A percentile compares a stretch with the other conserved stretches of the same genome.
Conservation (phyloP, 257 asterid species). For the Scutellaria baicalensis region DNA sequence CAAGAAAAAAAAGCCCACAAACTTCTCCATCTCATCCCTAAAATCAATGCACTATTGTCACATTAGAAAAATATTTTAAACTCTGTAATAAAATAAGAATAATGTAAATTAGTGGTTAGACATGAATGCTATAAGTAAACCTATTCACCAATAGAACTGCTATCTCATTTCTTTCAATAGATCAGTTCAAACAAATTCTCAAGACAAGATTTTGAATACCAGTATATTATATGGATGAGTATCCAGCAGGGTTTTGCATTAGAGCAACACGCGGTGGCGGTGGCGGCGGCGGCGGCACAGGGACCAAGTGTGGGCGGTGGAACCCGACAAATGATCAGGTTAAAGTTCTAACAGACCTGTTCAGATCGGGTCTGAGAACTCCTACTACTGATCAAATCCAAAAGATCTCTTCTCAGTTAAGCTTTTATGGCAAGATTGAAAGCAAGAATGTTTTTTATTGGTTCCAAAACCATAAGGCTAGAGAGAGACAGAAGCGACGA, state of each 20-base stretch:
- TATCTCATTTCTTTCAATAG: background rate
- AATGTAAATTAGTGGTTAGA: no score
- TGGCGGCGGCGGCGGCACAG: slow-evolving; percentile 38
- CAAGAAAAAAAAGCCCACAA: slow-evolving; percentile 54
- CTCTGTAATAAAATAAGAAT: background rate
- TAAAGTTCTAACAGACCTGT: slow-evolving; percentile 77
- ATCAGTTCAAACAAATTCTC: no score
- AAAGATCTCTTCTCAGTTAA: slow-evolving; percentile 73
- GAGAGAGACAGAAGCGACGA: slow-evolving; percentile 90
- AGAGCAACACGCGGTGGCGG: slow-evolving; percentile 30
- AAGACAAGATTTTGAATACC: no score
- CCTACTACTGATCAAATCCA: slow-evolving; percentile 87
- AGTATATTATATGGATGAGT: slow-evolving; percentile 65
- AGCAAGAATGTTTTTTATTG: slow-evolving; percentile 89
- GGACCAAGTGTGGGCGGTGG: slow-evolving; percentile 92
- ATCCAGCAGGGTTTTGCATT: slow-evolving; percentile 44
- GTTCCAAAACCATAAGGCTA: slow-evolving; percentile 92
- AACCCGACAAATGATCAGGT: slow-evolving; percentile 87
- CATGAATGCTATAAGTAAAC: slow-evolving; percentile 21
- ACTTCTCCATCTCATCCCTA: slow-evolving; percentile 42
- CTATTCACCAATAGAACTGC: background rate
- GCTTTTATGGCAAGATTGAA: slow-evolving; percentile 88
- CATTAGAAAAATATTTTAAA: slow-evolving; percentile 2
- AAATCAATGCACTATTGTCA: slow-evolving; percentile 44
- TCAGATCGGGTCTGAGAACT: slow-evolving; percentile 77